These are phyloP conservation scores for Posidonia oceanica DNA, from an alignment of 116 monocot genomes.

Conservation along the genomic window DNA sequence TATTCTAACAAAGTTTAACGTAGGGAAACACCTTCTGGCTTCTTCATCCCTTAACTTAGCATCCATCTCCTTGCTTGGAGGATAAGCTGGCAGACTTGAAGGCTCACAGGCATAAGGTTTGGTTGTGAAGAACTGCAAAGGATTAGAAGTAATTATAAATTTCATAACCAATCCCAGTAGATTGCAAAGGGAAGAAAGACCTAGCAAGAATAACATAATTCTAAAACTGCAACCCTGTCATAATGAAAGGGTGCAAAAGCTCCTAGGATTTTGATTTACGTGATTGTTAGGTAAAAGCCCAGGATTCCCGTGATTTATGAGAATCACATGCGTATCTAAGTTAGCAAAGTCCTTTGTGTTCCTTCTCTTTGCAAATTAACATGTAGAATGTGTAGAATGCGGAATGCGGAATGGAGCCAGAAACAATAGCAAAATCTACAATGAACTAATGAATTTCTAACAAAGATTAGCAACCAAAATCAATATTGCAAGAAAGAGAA, in stretches of 20 bases:
- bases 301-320: background rate
- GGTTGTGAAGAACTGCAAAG: constrained; percentile 35
- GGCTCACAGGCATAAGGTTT: constrained; percentile 43
- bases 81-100: constrained; percentile 44
- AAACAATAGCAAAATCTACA: too few relatives aligned
- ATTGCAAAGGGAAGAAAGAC: background rate
- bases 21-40: constrained; percentile 26
- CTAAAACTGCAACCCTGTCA: background rate
- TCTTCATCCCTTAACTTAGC: constrained; percentile 46
- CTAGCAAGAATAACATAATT: background rate
- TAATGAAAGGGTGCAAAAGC: background rate
- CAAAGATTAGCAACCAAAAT: too few relatives aligned
- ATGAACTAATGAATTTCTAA: too few relatives aligned
- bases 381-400: too few relatives aligned
- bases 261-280: background rate
- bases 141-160: background rate
- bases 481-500: too few relatives aligned
- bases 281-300: background rate
- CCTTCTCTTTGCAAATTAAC: too few relatives aligned
- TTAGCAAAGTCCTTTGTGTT: too few relatives aligned
- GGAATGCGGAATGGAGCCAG: too few relatives aligned
- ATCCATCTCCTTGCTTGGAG: constrained; percentile 60
- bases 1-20: too few relatives aligned
- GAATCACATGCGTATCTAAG: too few relatives aligned
- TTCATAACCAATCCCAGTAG: background rate